Evolutionary conservation across 225 moss, liverwort and hornwort genomes (phyloP).

Genomic region (Marchantia polymorpha): DNA sequence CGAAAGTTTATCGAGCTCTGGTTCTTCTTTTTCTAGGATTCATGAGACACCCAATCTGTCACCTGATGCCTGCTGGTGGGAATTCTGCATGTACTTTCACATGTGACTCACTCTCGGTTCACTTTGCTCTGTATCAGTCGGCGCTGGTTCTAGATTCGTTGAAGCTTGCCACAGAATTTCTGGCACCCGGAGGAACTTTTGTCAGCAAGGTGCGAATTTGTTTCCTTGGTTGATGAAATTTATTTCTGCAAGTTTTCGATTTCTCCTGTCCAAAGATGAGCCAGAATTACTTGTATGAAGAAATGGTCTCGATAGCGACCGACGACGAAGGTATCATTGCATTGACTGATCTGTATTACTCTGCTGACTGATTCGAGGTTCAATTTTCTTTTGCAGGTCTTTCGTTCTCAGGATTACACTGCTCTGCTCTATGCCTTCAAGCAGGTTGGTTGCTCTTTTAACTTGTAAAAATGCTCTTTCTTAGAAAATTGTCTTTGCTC

Average conservation of each 20-base stretch:
- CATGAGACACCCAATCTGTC: too few species aligned
- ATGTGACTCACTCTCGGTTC: not conserved
- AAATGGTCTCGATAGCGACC: not conserved
- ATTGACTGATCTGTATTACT: not conserved
- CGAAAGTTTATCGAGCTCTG: not conserved
- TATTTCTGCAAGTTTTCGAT: not conserved
- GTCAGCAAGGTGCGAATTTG: conserved; percentile 70
- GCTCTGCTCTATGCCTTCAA: conserved; percentile 97
- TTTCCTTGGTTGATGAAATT: not conserved
- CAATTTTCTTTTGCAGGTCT: conserved; percentile 49
- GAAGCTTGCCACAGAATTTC: conserved; percentile 77
- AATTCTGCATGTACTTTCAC: not conserved
- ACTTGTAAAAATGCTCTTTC: not conserved
- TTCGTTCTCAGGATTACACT: conserved; percentile 96
- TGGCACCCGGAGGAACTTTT: conserved; percentile 87
- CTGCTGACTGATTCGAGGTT: not conserved
- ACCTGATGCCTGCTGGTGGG: too few species aligned
- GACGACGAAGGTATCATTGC: not conserved
- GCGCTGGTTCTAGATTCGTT: conserved; percentile 90
- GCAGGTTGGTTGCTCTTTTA: conserved; percentile 43
- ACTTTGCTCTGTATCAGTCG: conserved; percentile 50
- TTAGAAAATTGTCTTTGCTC: not conserved
- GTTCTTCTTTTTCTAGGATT: not conserved
- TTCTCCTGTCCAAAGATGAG: not conserved
- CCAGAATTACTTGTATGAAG: not conserved